These are phyloP conservation scores for Puccinellia tenuiflora DNA, from an alignment of 176 grass and related monocot genomes.

Conservation along the genomic window DNA sequence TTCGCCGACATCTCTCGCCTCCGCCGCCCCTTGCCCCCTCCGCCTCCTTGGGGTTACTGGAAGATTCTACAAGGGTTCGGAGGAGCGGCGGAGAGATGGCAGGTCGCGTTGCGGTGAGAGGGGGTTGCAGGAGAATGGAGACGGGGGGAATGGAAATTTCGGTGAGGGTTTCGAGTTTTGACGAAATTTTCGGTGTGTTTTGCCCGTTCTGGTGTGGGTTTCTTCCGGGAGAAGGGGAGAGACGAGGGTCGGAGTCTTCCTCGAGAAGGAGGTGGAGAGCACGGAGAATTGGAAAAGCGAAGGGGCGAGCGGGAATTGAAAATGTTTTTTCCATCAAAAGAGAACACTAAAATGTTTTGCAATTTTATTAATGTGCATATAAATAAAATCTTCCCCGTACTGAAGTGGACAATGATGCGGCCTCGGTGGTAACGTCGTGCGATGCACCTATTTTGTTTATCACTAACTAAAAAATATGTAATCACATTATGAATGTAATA, in stretches of 20 bases:
- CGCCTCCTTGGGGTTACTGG: background rate
- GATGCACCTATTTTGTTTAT: too few relatives aligned
- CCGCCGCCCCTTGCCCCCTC: background rate
- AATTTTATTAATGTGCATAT: background rate
- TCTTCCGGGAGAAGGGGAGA: constrained; percentile 15
- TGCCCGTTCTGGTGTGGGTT: background rate
- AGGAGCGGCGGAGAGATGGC: background rate
- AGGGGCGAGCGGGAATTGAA: background rate
- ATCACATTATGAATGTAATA: too few relatives aligned
- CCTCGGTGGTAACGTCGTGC: too few relatives aligned
- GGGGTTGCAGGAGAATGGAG: background rate
- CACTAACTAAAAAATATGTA: too few relatives aligned
- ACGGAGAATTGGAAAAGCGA: background rate
- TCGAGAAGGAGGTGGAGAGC: background rate
- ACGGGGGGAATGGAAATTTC: background rate
- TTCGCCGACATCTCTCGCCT: constrained; percentile 45
- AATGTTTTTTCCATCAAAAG: background rate
- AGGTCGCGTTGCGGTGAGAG: background rate
- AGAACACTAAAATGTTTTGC: background rate
- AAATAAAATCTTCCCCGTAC: background rate
- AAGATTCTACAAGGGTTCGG: background rate
- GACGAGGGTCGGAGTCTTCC: background rate
- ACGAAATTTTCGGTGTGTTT: background rate
- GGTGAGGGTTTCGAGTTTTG: background rate
- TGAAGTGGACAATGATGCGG: background rate